Base-by-base conservation (phyloP, 2,329 filamentous ascomycete species). In the Metarhizium robertsii region DNA sequence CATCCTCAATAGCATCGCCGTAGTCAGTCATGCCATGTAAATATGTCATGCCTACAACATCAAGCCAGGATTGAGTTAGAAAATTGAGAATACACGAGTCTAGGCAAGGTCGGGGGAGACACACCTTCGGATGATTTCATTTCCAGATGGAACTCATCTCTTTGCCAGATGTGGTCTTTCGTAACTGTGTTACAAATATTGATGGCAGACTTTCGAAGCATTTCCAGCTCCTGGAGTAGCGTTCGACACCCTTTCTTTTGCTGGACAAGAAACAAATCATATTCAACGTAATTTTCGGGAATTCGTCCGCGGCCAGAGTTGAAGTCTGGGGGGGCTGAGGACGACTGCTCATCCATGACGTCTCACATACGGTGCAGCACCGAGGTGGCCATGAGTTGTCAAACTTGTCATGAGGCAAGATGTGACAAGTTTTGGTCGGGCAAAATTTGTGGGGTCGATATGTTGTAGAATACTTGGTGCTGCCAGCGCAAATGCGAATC, bases 121-220 rank as follows among this genome's bases (percentile, higher is more conserved):
- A 64, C 67, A 85, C 85, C 83, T 64, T 76, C 70, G 25, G 76
- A 73, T 53, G 71, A 86, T 71, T 76, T 86, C 64, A 76, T 76
- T 18, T 87, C 81, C 6, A 96, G 73, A n/a, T 77, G 79, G 60
- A 99, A 92, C 0, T 77, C 73, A 53, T 96, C 91, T 13, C 91
- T 83, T 68, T 99, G 94, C 94, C 94, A 99, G 59, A 99, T 95
- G 64, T 96, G 96, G 58, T 89, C 86, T 61, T 83, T 85, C n/a
- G 92, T 77, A 7, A 90, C 72, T 2, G 78, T 75, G 47, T 82
- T 83, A 4, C 72, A 69, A n/a, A 94, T 71, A 32, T 83, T 77
- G 2, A 79, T 72, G 0, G 88, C 85, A 1, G 83, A 79, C 68
- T 84, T 89, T 53, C 90, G 84, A 10, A 96, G 78, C 20, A 79